Conservation (phyloP, 208 protist genomes). For the Acanthamoeba culbertsoni region DNA sequence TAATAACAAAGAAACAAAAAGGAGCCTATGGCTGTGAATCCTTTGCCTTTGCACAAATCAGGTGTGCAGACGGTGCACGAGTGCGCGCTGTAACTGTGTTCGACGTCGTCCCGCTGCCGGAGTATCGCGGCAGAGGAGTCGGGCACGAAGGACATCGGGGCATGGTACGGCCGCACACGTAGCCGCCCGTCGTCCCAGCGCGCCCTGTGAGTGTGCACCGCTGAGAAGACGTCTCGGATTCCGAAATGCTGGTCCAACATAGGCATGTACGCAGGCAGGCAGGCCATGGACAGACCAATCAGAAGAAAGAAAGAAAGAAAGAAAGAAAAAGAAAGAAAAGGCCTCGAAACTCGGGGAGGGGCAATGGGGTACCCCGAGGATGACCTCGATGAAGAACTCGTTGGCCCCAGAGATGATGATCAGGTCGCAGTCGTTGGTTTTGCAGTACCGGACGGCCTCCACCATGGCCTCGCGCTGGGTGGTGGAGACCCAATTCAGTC, state of each 20-base stretch:
- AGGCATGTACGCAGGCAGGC: neutral
- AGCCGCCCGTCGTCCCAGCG: neutral
- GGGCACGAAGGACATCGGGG: neutral
- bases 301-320: too few relatives aligned
- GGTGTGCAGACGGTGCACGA: neutral
- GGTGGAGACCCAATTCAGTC: neutral
- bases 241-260: neutral
- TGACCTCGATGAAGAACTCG: slow-evolving; percentile 53
- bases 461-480: neutral
- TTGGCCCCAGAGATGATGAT: slow-evolving; percentile 48
- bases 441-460: slow-evolving; percentile 28
- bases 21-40: neutral
- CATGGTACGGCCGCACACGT: slow-evolving; percentile 9
- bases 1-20: neutral
- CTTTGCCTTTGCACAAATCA: slow-evolving; percentile 11
- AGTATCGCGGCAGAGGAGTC: neutral
- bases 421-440: neutral
- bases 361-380: neutral
- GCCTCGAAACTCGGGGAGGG: neutral
- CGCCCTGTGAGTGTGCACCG: neutral
- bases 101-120: neutral
- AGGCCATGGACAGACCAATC: too few relatives aligned
- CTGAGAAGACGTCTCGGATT: neutral
- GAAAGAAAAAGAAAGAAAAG: neutral
- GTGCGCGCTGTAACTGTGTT: neutral